Evolutionary conservation across 2,329 filamentous ascomycete species (phyloP).

Genomic region (Grosmannia huntii): DNA sequence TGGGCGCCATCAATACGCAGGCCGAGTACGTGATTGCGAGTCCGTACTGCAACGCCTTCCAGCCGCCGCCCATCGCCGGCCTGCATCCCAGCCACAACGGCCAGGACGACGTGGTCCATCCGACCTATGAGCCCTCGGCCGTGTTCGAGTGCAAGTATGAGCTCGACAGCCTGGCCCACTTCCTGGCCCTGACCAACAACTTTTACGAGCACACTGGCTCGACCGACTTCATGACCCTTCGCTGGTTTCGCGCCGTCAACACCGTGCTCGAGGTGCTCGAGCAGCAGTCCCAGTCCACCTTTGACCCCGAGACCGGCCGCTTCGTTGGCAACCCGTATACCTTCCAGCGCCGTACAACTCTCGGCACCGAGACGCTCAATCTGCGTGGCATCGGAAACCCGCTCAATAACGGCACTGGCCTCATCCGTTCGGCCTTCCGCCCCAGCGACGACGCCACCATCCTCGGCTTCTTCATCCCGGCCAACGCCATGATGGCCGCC

Average conservation of each 20-base stretch:
- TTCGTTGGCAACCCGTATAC: constrained; percentile 70
- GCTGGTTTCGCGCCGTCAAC: constrained; percentile 70
- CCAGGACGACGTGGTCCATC: constrained; percentile 75
- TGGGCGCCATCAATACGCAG: constrained; percentile 34
- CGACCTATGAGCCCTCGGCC: constrained; percentile 65
- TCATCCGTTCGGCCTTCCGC: constrained; percentile 83
- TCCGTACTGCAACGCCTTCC: constrained; percentile 97
- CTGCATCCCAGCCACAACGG: constrained; percentile 60
- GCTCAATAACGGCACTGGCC: constrained; percentile 67
- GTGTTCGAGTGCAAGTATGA: constrained; percentile 99
- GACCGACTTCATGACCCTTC: constrained; percentile 60
- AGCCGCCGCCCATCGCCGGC: constrained; percentile 76
- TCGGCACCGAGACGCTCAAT: constrained; percentile 81
- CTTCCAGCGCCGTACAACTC: constrained; percentile 68
- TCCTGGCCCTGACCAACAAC: constrained; percentile 73
- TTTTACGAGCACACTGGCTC: constrained; percentile 73
- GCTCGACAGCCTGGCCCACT: constrained; percentile 87
- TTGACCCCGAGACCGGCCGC: constrained; percentile 51
- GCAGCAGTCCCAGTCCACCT: constrained; percentile 70
- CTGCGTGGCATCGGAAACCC: constrained; percentile 83
- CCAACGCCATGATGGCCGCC: constrained; percentile 91
- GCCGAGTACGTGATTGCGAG: constrained; percentile 87
- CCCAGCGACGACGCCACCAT: constrained; percentile 94
- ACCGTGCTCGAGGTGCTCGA: constrained; percentile 62
- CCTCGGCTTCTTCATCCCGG: constrained; percentile 85